Evolutionary conservation across 768 basidiomycete genomes (phyloP).

Genomic region (Agaricus sinodeliciosus): DNA sequence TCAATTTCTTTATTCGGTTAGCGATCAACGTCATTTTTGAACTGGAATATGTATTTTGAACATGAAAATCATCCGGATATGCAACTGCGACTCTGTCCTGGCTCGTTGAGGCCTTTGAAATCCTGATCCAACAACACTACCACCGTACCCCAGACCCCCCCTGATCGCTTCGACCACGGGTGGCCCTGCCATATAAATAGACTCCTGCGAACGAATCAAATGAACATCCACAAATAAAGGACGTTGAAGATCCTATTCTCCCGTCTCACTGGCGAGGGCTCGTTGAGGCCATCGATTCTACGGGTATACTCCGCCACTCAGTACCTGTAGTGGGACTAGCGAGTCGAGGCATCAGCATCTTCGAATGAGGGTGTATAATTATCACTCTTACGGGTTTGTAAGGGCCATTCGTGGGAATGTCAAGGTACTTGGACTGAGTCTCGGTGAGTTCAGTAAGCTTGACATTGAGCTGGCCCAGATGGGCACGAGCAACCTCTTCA

Average conservation of each 20-base stretch:
- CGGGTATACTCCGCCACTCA: slow-evolving; percentile 26
- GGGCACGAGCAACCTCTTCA: slow-evolving; percentile 98
- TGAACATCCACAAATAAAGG: slow-evolving; percentile 41
- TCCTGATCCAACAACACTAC: slow-evolving; percentile 8
- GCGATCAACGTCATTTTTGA: neutral
- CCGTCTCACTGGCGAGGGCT: slow-evolving; percentile 56
- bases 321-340: slow-evolving; percentile 39
- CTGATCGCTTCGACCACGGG: slow-evolving; percentile 22
- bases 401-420: slow-evolving; percentile 75
- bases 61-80: slow-evolving; percentile 2
- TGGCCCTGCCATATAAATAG: slow-evolving; percentile 36
- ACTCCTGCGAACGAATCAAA: slow-evolving; percentile 45
- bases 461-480: slow-evolving; percentile 87
- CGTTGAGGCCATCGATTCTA: slow-evolving; percentile 68
- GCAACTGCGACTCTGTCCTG: neutral
- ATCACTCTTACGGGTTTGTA: slow-evolving; percentile 41
- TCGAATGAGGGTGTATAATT: neutral
- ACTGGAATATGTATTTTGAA: slow-evolving; percentile 3
- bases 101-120: slow-evolving; percentile 52
- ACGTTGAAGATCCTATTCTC: slow-evolving; percentile 65
- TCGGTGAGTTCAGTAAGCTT: slow-evolving; percentile 75
- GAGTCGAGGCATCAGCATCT: neutral
- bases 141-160: slow-evolving; percentile 16
- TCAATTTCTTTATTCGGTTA: neutral
- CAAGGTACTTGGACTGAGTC: slow-evolving; percentile 85